Conservation (phyloP, 208 protist genomes). For the Phytomonas sp. region DNA sequence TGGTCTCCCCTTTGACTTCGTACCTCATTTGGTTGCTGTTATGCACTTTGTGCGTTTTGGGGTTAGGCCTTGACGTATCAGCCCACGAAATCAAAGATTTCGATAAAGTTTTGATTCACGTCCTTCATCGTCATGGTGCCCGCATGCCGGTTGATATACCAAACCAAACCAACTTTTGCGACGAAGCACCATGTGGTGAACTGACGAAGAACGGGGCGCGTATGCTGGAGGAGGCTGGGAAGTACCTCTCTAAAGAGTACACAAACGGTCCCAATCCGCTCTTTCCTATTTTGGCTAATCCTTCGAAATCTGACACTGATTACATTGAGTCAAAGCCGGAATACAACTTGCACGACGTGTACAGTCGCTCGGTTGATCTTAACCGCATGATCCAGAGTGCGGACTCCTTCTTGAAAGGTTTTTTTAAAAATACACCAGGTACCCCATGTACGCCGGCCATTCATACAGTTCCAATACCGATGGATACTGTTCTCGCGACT, state of each 20-base stretch:
- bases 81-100: not conserved
- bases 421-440: conserved; percentile 18
- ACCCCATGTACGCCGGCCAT: conserved; percentile 32
- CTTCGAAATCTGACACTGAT: conserved; percentile 10
- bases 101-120: not conserved
- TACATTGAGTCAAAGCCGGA: conserved; percentile 20
- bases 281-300: not conserved
- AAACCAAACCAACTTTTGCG: conserved; percentile 41
- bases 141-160: conserved; percentile 19
- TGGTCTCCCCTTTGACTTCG: not conserved
- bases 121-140: conserved; percentile 54
- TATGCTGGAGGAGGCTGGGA: conserved; percentile 36
- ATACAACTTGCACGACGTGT: conserved; percentile 43
- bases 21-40: not conserved
- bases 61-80: not conserved
- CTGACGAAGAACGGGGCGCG: conserved; percentile 29
- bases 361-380: conserved; percentile 48
- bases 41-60: not conserved
- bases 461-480: conserved; percentile 22
- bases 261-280: conserved; percentile 14
- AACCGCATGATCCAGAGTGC: conserved; percentile 54
- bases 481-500: conserved; percentile 26
- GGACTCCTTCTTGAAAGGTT: conserved; percentile 24
- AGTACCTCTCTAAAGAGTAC: conserved; percentile 33
- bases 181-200: conserved; percentile 36